Conservation (phyloP, 2,329 filamentous ascomycete genomes). For the Clarireedia homoeocarpa region DNA sequence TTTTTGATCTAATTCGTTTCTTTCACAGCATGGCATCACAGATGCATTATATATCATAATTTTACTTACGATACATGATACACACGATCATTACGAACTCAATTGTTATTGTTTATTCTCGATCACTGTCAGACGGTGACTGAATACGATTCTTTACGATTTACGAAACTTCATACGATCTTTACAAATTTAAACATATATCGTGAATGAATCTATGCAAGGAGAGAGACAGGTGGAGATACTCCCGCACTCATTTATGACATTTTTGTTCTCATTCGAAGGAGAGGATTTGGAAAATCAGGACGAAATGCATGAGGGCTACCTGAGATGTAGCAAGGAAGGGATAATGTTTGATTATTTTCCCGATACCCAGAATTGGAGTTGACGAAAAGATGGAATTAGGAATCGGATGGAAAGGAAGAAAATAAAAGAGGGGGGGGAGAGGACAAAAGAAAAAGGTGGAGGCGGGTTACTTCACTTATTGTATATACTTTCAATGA, state of each 20-base stretch:
- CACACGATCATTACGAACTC: not conserved
- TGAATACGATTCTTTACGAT: too few species aligned
- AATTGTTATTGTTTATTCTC: too few species aligned
- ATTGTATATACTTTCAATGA: too few species aligned
- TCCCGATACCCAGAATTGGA: too few species aligned
- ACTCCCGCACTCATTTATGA: not conserved
- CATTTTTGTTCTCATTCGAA: not conserved
- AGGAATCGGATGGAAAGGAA: too few species aligned
- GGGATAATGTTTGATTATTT: conserved; percentile 4
- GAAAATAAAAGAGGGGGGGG: too few species aligned
- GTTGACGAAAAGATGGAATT: too few species aligned
- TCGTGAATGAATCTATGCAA: not conserved
- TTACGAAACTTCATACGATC: not conserved
- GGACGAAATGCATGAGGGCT: not conserved
- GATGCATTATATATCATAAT: not conserved
- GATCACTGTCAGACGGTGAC: too few species aligned
- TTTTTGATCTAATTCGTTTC: not conserved
- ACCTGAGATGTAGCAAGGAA: not conserved
- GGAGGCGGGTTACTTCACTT: too few species aligned
- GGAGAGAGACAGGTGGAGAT: not conserved
- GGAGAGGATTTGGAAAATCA: not conserved
- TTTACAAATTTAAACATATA: not conserved
- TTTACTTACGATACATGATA: not conserved
- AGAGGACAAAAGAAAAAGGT: too few species aligned
- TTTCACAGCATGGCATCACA: not conserved